phyloP scores from a whole-genome alignment of 2,329 filamentous ascomycete species.

The Diaporthe ampelina region DNA sequence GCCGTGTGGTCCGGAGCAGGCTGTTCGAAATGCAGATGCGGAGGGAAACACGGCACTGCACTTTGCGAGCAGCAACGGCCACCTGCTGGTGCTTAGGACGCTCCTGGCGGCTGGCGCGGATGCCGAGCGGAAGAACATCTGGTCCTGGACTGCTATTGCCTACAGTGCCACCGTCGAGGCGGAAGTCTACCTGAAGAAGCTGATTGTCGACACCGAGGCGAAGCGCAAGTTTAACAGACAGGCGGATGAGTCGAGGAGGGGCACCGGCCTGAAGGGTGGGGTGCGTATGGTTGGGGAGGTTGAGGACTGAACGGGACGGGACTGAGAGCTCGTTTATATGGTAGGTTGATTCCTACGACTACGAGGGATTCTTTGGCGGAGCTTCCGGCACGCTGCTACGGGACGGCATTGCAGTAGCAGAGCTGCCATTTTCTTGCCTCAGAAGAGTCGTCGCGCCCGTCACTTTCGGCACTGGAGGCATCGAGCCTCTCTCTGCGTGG shows the following conservation, averaged over 20 bases:
- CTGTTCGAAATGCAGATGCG: slow-evolving; percentile 72
- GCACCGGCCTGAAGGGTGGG: slow-evolving; percentile 61
- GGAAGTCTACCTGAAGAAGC: slow-evolving; percentile 85
- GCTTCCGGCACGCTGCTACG: not conserved
- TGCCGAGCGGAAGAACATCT: slow-evolving; percentile 78
- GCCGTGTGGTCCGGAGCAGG: slow-evolving; percentile 65
- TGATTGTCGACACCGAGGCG: slow-evolving; percentile 80
- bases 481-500: not conserved
- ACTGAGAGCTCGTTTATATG: not conserved
- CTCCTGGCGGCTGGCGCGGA: slow-evolving; percentile 85
- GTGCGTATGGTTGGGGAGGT: slow-evolving; percentile 52
- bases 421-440: no score
- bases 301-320: slow-evolving; percentile 45
- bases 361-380: no score
- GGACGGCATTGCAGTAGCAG: not conserved
- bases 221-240: slow-evolving; percentile 58
- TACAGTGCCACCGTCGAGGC: slow-evolving; percentile 87
- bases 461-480: not conserved
- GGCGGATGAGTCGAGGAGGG: slow-evolving; percentile 57
- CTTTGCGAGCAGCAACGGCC: slow-evolving; percentile 86
- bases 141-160: slow-evolving; percentile 86
- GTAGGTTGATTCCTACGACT: not conserved
- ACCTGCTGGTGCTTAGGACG: slow-evolving; percentile 82
- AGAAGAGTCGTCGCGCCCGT: not conserved
- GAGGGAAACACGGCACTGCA: slow-evolving; percentile 90